phyloP scores from a whole-genome alignment of 2,329 filamentous ascomycete genomes.

The Coniochaeta sp. region DNA sequence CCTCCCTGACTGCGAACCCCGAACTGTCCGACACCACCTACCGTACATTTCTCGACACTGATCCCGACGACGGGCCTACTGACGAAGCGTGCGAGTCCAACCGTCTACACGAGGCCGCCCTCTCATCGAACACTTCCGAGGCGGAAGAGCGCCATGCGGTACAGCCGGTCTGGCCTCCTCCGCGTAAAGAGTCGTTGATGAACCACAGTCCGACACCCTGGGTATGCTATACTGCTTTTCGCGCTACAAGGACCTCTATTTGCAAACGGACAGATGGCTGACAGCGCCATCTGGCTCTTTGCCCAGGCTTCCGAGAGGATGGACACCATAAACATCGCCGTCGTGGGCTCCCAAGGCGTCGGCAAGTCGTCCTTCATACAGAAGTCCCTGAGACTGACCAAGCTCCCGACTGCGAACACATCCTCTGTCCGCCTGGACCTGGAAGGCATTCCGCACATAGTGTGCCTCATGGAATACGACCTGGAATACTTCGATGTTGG shows the following conservation, averaged over 20 bases:
- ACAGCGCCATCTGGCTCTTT: slow-evolving; percentile 3
- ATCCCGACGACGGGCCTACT: not conserved
- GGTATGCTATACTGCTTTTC: slow-evolving; percentile 11
- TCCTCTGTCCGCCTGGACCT: slow-evolving; percentile 51
- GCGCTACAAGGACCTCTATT: not conserved
- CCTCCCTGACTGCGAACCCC: not conserved
- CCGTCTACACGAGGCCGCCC: slow-evolving; percentile 1
- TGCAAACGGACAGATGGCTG: slow-evolving; percentile 1
- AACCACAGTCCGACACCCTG: slow-evolving; percentile 18
- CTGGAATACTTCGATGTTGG: slow-evolving; percentile 58
- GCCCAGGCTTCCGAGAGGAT: slow-evolving; percentile 25
- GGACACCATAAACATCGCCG: slow-evolving; percentile 57
- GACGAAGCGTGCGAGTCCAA: not conserved
- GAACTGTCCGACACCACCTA: not conserved
- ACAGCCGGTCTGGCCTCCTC: slow-evolving; percentile 34
- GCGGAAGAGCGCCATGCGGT: slow-evolving; percentile 29
- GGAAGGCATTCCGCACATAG: slow-evolving; percentile 49
- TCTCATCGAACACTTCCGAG: not conserved
- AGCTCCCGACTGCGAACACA: slow-evolving; percentile 45
- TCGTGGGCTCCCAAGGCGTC: slow-evolving; percentile 59
- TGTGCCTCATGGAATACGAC: slow-evolving; percentile 60
- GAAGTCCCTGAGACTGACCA: slow-evolving; percentile 48
- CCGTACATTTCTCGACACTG: not conserved
- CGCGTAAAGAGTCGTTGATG: slow-evolving; percentile 42
- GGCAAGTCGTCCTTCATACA: slow-evolving; percentile 65